Conservation (phyloP, 495 filamentous ascomycete species). For the Chaetomium cochliodes region DNA sequence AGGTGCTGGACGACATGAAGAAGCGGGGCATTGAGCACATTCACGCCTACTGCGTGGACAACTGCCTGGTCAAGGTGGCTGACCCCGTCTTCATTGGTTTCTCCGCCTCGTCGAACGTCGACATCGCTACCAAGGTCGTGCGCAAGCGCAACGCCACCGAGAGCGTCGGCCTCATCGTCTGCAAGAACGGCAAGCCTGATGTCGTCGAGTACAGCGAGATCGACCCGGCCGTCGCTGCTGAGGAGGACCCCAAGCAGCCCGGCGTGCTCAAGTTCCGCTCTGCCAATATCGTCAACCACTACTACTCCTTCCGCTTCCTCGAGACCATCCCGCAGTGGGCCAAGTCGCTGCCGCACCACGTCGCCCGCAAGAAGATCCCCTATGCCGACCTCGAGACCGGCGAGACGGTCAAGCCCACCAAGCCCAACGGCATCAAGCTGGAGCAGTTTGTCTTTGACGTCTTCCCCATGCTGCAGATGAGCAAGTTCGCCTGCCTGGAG, state of each 20-base stretch:
- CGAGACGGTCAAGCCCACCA: slow-evolving; percentile 78
- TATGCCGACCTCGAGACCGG: slow-evolving; percentile 73
- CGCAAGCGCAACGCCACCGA: slow-evolving; percentile 97
- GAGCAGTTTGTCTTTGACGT: slow-evolving; percentile 99
- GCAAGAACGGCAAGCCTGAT: slow-evolving; percentile 93
- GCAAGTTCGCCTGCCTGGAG: slow-evolving; percentile 92
- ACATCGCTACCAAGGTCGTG: slow-evolving; percentile 98
- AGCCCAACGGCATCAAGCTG: slow-evolving; percentile 96
- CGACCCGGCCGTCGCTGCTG: slow-evolving; percentile 79
- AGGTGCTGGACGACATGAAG: slow-evolving; percentile 84
- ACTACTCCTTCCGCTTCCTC: slow-evolving; percentile 93
- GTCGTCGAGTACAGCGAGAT: slow-evolving; percentile 99
- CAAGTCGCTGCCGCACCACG: slow-evolving; percentile 86
- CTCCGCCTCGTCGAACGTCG: slow-evolving; percentile 80
- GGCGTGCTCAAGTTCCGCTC: slow-evolving; percentile 91
- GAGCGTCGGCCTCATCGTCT: slow-evolving; percentile 90
- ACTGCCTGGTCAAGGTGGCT: slow-evolving; percentile 96
- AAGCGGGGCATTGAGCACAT: slow-evolving; percentile 90
- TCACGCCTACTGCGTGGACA: slow-evolving; percentile 97
- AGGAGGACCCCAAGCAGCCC: slow-evolving; percentile 78
- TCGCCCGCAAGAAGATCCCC: slow-evolving; percentile 98
- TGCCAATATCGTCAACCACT: slow-evolving; percentile 99
- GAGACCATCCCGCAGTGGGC: slow-evolving; percentile 84
- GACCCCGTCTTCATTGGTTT: slow-evolving; percentile 97
- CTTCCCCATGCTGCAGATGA: slow-evolving; percentile 83